These are phyloP conservation scores for Sonneratia alba DNA, from an alignment of 345 rosid genomes.

Conservation along the genomic window DNA sequence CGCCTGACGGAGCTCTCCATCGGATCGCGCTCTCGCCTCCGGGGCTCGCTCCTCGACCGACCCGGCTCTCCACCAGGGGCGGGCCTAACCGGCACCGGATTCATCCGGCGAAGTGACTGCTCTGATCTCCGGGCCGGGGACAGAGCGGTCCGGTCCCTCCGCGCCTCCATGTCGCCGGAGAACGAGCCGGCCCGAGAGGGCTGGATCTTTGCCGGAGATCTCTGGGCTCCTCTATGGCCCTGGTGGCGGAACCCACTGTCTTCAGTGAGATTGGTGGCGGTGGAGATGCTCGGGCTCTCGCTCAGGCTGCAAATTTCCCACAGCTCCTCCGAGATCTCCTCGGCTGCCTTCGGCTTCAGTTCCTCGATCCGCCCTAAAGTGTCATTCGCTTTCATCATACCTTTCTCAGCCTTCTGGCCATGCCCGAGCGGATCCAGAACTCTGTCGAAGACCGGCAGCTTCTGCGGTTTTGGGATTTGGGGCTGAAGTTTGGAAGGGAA, in stretches of 20 bases:
- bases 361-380: slow-evolving; percentile 2
- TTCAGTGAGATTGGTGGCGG: slow-evolving; percentile 22
- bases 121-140: slow-evolving; percentile 44
- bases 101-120: slow-evolving; percentile 42
- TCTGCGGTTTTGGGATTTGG: slow-evolving; percentile 5
- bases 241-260: slow-evolving; percentile 9
- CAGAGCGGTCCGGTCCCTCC: slow-evolving; percentile 25
- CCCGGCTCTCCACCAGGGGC: slow-evolving; percentile 24
- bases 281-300: slow-evolving; percentile 52
- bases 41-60: slow-evolving; percentile 12
- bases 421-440: slow-evolving; percentile 1
- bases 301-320: slow-evolving; percentile 68
- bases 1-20: slow-evolving; percentile 47
- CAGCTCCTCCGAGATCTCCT: slow-evolving; percentile 33
- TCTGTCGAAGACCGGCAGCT: slow-evolving; percentile 14
- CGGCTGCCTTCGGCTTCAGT: slow-evolving; percentile 11
- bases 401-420: neutral
- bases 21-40: slow-evolving; percentile 36
- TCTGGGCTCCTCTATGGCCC: slow-evolving; percentile 4
- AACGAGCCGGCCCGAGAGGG: slow-evolving; percentile 17
- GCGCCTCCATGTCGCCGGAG: slow-evolving; percentile 1
- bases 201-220: slow-evolving; percentile 54
- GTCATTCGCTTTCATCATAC: neutral
- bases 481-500: neutral
- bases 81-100: slow-evolving; percentile 23